Evolutionary conservation across 768 basidiomycete species (phyloP).

Genomic region (Panaeolus papilionaceus): DNA sequence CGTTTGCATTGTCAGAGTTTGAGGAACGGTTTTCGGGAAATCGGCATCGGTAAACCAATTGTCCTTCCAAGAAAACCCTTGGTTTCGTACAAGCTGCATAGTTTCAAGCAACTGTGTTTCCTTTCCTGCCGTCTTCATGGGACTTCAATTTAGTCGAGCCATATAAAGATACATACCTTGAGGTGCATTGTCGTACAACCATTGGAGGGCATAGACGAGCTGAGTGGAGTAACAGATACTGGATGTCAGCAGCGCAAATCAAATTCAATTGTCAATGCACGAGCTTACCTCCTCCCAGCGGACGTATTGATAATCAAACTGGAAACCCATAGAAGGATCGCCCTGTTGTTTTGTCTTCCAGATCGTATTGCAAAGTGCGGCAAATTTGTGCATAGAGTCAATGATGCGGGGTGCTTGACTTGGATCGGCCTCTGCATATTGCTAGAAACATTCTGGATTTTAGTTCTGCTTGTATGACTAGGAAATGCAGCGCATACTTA

Average conservation of each 20-base stretch:
- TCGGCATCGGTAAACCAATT: slow-evolving; percentile 44
- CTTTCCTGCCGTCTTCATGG: slow-evolving; percentile 31
- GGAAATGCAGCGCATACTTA: slow-evolving; percentile 25
- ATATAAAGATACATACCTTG: slow-evolving; percentile 30
- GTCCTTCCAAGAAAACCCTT: slow-evolving; percentile 49
- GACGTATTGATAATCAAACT: slow-evolving; percentile 49
- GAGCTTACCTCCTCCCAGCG: slow-evolving; percentile 45
- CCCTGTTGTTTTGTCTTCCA: slow-evolving; percentile 44
- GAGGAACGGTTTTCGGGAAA: slow-evolving; percentile 42
- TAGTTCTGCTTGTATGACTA: background rate
- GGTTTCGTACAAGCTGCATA: slow-evolving; percentile 45
- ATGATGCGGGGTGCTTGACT: slow-evolving; percentile 42
- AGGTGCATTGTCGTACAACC: slow-evolving; percentile 47
- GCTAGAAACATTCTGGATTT: slow-evolving; percentile 29
- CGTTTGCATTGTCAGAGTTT: slow-evolving; percentile 35
- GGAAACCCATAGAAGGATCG: slow-evolving; percentile 42
- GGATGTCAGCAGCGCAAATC: too few species aligned
- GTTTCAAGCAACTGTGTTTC: slow-evolving; percentile 44
- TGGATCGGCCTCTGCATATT: slow-evolving; percentile 50
- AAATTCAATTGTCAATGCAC: too few species aligned
- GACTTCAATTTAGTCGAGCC: background rate
- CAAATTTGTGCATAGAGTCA: slow-evolving; percentile 44
- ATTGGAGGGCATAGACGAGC: slow-evolving; percentile 44
- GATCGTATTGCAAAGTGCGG: slow-evolving; percentile 39
- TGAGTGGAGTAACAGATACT: slow-evolving; percentile 17